Evolutionary conservation across 2,329 filamentous ascomycete species (phyloP).

Genomic region (Metarhizium album): DNA sequence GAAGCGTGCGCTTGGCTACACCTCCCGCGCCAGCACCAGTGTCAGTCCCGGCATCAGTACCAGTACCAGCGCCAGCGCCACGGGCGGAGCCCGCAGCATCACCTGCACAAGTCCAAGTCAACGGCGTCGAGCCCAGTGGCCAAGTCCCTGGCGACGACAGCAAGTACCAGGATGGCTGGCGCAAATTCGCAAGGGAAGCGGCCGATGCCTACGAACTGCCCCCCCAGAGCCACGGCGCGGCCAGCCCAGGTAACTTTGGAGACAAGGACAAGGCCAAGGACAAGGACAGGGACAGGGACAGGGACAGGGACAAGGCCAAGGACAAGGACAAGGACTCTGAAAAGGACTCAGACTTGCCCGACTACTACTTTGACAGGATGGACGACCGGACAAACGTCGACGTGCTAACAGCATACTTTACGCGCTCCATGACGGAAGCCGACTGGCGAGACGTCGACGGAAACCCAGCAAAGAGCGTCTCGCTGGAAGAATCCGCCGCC

Average conservation of each 20-base stretch:
- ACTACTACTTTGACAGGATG: conserved; percentile 24
- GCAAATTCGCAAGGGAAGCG: conserved; percentile 13
- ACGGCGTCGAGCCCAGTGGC: background rate
- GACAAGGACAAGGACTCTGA: too few species aligned
- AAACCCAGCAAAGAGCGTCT: conserved; percentile 29
- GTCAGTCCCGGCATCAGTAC: conserved; percentile 8
- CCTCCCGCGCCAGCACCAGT: conserved; percentile 31
- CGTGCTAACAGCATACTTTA: conserved; percentile 43
- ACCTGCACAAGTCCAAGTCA: conserved; percentile 8
- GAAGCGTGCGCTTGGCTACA: conserved; percentile 52
- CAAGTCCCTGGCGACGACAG: background rate
- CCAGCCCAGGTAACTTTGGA: conserved; percentile 2
- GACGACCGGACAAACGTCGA: conserved; percentile 45
- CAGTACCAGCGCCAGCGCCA: conserved; percentile 29
- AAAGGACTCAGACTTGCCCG: conserved; percentile 13
- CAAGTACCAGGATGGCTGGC: conserved; percentile 9
- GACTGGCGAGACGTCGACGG: conserved; percentile 41
- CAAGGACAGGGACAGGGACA: too few species aligned
- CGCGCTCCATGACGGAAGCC: conserved; percentile 36
- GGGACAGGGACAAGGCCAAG: too few species aligned
- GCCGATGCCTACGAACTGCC: conserved; percentile 11
- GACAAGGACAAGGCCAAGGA: too few species aligned
- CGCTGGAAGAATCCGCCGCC: conserved; percentile 41
- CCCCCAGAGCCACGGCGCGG: background rate
- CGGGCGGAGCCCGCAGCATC: conserved; percentile 31